Percentiles rank a stretch among this genome's conserved stretches.
Evolutionary conservation across 768 basidiomycete genomes (phyloP).

Genomic region (Artomyces pyxidatus): DNA sequence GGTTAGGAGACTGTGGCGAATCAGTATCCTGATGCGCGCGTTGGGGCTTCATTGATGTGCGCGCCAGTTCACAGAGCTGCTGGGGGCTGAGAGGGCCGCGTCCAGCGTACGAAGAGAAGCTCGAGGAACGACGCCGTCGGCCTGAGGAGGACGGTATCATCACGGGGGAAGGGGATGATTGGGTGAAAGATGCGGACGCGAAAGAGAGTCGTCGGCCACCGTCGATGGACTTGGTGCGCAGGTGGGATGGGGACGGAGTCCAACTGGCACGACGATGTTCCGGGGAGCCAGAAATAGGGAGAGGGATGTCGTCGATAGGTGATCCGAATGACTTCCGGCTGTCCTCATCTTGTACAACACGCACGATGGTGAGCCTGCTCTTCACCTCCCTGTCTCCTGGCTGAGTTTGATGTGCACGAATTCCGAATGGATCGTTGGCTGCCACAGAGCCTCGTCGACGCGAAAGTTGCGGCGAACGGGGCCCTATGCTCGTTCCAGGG

Average conservation of each 20-base stretch:
- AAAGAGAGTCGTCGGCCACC: constrained; percentile 8
- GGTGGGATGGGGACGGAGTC: constrained; percentile 1
- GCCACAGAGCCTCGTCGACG: constrained; percentile 9
- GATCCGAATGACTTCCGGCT: neutral
- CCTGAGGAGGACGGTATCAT: constrained; percentile 7
- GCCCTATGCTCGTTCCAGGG: too few species aligned
- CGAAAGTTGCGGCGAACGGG: too few species aligned
- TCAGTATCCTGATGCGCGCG: neutral
- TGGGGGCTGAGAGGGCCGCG: constrained; percentile 11
- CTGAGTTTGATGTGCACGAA: constrained; percentile 4
- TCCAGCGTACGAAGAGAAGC: constrained; percentile 4
- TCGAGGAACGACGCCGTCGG: constrained; percentile 7
- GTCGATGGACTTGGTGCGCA: neutral
- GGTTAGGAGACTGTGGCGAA: neutral
- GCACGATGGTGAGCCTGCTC: constrained; percentile 14
- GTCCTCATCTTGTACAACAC: constrained; percentile 7
- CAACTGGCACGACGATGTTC: constrained; percentile 3
- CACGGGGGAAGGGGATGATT: neutral
- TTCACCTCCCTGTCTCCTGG: constrained; percentile 10
- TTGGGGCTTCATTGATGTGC: constrained; percentile 6
- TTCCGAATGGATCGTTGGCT: constrained; percentile 14
- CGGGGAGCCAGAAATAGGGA: neutral
- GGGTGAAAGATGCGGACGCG: constrained; percentile 12
- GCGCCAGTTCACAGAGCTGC: constrained; percentile 14
- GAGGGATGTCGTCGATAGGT: neutral